phyloP scores from a whole-genome alignment of 2,329 filamentous ascomycete genomes.

The Phaeoacremonium minimum region DNA sequence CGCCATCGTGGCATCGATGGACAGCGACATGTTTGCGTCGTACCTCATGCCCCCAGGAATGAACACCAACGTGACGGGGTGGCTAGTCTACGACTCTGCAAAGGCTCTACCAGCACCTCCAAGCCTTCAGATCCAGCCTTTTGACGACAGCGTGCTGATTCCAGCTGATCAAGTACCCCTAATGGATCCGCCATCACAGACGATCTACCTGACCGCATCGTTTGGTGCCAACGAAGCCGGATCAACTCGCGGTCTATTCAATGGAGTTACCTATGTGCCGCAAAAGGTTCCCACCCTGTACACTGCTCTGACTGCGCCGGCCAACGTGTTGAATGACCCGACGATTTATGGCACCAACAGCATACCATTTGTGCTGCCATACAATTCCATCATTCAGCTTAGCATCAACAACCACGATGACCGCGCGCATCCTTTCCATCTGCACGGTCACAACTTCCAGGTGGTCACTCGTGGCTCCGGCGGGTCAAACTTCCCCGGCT shows the following conservation, averaged over 20 bases:
- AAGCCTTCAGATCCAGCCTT: constrained; percentile 38
- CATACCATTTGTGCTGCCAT: constrained; percentile 62
- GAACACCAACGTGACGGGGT: constrained; percentile 65
- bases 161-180: constrained; percentile 62
- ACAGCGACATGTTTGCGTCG: constrained; percentile 41
- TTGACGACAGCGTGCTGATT: constrained; percentile 70
- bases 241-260: not conserved
- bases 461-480: constrained; percentile 56
- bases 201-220: not conserved
- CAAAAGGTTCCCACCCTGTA: constrained; percentile 67
- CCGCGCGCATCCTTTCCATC: constrained; percentile 69
- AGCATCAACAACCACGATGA: constrained; percentile 70
- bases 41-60: constrained; percentile 61
- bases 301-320: constrained; percentile 59
- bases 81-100: constrained; percentile 52
- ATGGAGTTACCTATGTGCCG: not conserved
- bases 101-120: constrained; percentile 47
- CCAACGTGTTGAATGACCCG: constrained; percentile 53
- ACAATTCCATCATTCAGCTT: constrained; percentile 66
- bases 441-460: constrained; percentile 76
- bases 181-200: constrained; percentile 25
- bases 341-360: constrained; percentile 62
- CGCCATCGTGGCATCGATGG: constrained; percentile 65
- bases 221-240: not conserved
- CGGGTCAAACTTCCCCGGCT: constrained; percentile 43